phyloP scores from a whole-genome alignment of 208 protist genomes.

The Naegleria gruberi region DNA sequence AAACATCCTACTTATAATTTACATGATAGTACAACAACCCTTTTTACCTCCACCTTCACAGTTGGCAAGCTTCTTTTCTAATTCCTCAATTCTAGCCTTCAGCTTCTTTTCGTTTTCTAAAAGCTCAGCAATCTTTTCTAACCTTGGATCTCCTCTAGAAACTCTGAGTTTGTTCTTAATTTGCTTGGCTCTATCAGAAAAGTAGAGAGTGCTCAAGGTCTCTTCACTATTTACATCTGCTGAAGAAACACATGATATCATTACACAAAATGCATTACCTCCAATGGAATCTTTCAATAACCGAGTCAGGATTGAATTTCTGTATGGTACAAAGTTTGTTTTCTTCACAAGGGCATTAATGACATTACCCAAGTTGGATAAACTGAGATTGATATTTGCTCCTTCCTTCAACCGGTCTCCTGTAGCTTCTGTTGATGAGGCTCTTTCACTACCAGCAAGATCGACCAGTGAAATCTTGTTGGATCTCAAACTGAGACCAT shows the following conservation, averaged over 20 bases:
- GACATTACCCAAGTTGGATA: constrained; percentile 63
- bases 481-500: constrained; percentile 9
- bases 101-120: constrained; percentile 38
- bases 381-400: constrained; percentile 79
- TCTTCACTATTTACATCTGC: constrained; percentile 25
- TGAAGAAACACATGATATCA: constrained; percentile 28
- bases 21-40: neutral
- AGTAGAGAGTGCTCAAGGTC: constrained; percentile 29
- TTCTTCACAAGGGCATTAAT: constrained; percentile 40
- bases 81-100: neutral
- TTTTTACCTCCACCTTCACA: neutral
- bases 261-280: constrained; percentile 30
- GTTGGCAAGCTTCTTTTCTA: neutral
- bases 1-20: too few relatives aligned
- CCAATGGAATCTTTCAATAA: constrained; percentile 53
- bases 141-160: constrained; percentile 49
- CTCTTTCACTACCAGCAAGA: constrained; percentile 73
- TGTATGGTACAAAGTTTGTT: constrained; percentile 49
- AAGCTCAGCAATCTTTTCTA: constrained; percentile 49
- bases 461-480: constrained; percentile 70
- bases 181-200: constrained; percentile 33
- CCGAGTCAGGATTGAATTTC: constrained; percentile 55
- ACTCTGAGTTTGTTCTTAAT: constrained; percentile 41
- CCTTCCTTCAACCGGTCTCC: constrained; percentile 78
- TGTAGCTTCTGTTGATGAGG: constrained; percentile 51